Evolutionary conservation across 2,329 filamentous ascomycete species (phyloP).

Genomic region (Alternaria angustiovoidea): DNA sequence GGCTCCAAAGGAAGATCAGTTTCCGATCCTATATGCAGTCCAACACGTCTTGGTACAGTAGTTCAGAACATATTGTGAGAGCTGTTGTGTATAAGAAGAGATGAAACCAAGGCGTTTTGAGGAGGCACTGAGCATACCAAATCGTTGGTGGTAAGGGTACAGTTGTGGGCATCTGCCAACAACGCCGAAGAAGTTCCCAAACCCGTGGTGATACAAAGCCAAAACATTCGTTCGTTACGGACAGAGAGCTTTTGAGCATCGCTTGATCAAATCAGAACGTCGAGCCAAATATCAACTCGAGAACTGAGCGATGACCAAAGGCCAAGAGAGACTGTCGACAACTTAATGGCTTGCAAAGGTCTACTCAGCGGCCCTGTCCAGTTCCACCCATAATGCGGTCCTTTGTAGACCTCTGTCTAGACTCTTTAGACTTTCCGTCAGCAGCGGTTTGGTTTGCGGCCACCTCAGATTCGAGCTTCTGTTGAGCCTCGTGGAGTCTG

Average conservation of each 20-base stretch:
- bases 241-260: neutral
- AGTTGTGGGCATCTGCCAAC: neutral
- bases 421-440: conserved; percentile 24
- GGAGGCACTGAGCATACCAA: neutral
- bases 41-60: neutral
- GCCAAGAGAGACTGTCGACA: too few species aligned
- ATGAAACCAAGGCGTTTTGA: neutral
- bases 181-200: neutral
- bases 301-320: too few species aligned
- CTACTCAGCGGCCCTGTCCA: conserved; percentile 18
- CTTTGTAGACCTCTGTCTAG: conserved; percentile 35
- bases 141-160: neutral
- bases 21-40: neutral
- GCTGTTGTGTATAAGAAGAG: neutral
- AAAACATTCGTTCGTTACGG: neutral
- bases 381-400: conserved; percentile 44
- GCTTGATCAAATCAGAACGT: neutral
- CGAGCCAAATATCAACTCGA: neutral
- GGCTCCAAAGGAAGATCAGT: neutral
- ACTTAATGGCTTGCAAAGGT: too few species aligned
- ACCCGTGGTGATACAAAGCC: neutral
- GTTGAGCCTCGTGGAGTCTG: conserved; percentile 41
- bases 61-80: neutral
- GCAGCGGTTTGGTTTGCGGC: conserved; percentile 26
- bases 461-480: conserved; percentile 23